Evolutionary conservation across 805 yeast genomes (phyloP).

Genomic region (Suhomyces sp.): DNA sequence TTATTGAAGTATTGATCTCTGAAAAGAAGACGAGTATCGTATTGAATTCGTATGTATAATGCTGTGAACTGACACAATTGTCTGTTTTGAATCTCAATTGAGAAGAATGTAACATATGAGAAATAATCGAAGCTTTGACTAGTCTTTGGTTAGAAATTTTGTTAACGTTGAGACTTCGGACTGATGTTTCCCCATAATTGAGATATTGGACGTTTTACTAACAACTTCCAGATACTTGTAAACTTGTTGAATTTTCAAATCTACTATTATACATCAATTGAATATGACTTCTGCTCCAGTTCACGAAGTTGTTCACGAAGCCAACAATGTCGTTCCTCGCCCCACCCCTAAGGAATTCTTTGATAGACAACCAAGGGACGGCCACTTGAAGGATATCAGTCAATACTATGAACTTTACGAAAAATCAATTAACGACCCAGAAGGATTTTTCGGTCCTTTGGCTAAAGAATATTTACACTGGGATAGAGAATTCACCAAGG

Average conservation of each 20-base stretch:
- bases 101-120: not conserved
- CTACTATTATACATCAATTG: not conserved
- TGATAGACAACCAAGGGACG: slow-evolving; percentile 56
- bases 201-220: not conserved
- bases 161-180: not conserved
- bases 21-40: not conserved
- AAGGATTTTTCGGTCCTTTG: slow-evolving; percentile 69
- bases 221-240: not conserved
- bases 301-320: slow-evolving; percentile 59
- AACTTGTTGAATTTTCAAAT: not conserved
- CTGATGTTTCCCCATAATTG: not conserved
- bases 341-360: slow-evolving; percentile 55
- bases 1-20: not conserved
- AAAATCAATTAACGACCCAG: slow-evolving; percentile 77
- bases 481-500: slow-evolving; percentile 74
- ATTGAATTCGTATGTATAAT: not conserved
- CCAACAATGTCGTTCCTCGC: slow-evolving; percentile 47
- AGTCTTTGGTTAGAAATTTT: not conserved
- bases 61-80: not conserved
- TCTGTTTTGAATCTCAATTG: not conserved
- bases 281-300: slow-evolving; percentile 23
- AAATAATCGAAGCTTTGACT: not conserved
- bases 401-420: slow-evolving; percentile 69
- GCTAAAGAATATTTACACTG: slow-evolving; percentile 74
- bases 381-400: slow-evolving; percentile 58